Conservation (phyloP, 306 rosid genomes). For the Cucurbita argyrosperma region DNA sequence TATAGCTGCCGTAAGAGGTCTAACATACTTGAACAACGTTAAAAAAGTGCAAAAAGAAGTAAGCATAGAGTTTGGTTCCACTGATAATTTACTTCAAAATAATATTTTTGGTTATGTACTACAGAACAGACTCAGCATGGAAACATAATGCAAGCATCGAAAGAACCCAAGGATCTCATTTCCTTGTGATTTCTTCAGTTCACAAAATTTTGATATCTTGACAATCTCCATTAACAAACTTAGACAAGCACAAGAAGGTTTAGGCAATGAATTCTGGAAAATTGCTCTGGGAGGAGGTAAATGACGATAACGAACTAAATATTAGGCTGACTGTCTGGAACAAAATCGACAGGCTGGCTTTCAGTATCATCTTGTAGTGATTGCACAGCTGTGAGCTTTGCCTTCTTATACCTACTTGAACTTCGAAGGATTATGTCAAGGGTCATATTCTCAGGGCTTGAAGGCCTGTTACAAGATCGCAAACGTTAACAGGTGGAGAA, state of each 20-base stretch:
- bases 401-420: conserved; percentile 53
- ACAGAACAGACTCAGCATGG: background rate
- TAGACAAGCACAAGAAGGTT: background rate
- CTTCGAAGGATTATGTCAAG: conserved; percentile 36
- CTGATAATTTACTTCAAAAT: background rate
- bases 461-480: conserved; percentile 22
- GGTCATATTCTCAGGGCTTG: conserved; percentile 21
- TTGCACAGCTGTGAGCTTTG: conserved; percentile 44
- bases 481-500: conserved; percentile 8
- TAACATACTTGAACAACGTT: background rate
- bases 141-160: background rate
- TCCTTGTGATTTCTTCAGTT: background rate
- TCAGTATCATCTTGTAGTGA: conserved; percentile 32
- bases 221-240: background rate
- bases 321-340: conserved; percentile 50
- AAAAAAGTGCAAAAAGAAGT: background rate
- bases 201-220: background rate
- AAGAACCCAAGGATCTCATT: background rate
- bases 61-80: background rate
- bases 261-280: background rate
- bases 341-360: conserved; percentile 33
- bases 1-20: background rate
- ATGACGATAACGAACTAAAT: background rate
- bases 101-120: background rate
- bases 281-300: background rate